Evolutionary conservation across 352 stramenopile species (phyloP).

Genomic region (Phytophthora hibernalis): DNA sequence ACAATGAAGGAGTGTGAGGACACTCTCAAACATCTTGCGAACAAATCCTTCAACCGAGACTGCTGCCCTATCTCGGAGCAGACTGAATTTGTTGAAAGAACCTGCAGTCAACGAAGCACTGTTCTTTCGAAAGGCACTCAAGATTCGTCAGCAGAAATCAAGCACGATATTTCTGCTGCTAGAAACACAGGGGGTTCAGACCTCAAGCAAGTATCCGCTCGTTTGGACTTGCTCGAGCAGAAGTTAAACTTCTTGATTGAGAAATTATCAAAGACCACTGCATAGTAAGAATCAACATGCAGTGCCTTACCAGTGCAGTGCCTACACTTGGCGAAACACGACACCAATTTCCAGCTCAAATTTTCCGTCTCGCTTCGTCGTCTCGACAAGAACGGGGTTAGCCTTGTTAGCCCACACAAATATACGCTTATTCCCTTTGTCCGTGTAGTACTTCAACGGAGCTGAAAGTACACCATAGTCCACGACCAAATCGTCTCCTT

Average conservation of each 20-base stretch:
- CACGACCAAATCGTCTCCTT: conserved; percentile 19
- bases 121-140: conserved; percentile 2
- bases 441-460: conserved; percentile 38
- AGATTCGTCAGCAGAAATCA: conserved; percentile 4
- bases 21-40: conserved; percentile 26
- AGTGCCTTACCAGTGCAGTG: no score
- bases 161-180: background rate
- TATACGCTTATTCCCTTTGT: conserved; percentile 22
- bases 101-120: conserved; percentile 15
- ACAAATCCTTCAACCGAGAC: conserved; percentile 5
- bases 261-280: conserved; percentile 3
- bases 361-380: conserved; percentile 27
- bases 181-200: conserved; percentile 1
- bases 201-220: conserved; percentile 7
- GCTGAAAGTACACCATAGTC: conserved; percentile 37
- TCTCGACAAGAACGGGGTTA: conserved; percentile 12
- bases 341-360: conserved; percentile 41
- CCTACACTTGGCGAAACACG: conserved; percentile 37
- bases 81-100: conserved; percentile 1
- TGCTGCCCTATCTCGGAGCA: conserved; percentile 26
- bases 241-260: conserved; percentile 35
- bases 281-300: background rate
- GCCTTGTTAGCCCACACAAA: conserved; percentile 42
- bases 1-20: conserved; percentile 27
- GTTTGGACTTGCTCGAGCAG: conserved; percentile 20